Percentiles rank a stretch among this genome's conserved stretches.
Conservation (phyloP, 176 grass and related monocot species). For the Oryza longistaminata region DNA sequence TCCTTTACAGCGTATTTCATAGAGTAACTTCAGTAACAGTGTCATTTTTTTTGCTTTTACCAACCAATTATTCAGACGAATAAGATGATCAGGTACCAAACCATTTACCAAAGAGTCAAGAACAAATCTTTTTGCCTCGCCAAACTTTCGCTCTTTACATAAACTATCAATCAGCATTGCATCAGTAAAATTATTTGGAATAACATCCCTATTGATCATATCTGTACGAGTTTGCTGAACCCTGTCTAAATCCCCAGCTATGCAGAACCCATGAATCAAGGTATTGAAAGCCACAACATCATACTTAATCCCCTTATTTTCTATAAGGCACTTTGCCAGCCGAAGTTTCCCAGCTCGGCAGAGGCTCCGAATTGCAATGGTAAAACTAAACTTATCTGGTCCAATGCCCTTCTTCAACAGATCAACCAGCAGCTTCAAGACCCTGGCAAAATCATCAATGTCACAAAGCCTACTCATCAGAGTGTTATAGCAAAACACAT, state of each 20-base stretch:
- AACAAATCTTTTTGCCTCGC: constrained; percentile 38
- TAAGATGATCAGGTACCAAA: constrained; percentile 53
- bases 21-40: constrained; percentile 40
- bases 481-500: constrained; percentile 71
- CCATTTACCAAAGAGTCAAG: constrained; percentile 18
- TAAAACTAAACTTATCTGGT: constrained; percentile 78
- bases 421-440: constrained; percentile 67
- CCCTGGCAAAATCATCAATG: constrained; percentile 37
- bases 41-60: constrained; percentile 43
- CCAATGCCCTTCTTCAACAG: constrained; percentile 71
- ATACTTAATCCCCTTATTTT: constrained; percentile 31
- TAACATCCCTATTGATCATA: constrained; percentile 46
- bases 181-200: constrained; percentile 61
- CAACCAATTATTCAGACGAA: constrained; percentile 57
- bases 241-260: constrained; percentile 34
- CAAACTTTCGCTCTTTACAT: constrained; percentile 47
- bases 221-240: constrained; percentile 35
- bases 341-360: constrained; percentile 60
- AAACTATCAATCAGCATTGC: constrained; percentile 57
- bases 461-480: constrained; percentile 74
- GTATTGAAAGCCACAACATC: constrained; percentile 76
- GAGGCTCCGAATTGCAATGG: constrained; percentile 62
- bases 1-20: constrained; percentile 41
- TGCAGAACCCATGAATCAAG: constrained; percentile 68
- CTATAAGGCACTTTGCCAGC: constrained; percentile 53